Base-by-base conservation (phyloP, 2,329 filamentous ascomycete genomes). In the Ophiostoma quercus region DNA sequence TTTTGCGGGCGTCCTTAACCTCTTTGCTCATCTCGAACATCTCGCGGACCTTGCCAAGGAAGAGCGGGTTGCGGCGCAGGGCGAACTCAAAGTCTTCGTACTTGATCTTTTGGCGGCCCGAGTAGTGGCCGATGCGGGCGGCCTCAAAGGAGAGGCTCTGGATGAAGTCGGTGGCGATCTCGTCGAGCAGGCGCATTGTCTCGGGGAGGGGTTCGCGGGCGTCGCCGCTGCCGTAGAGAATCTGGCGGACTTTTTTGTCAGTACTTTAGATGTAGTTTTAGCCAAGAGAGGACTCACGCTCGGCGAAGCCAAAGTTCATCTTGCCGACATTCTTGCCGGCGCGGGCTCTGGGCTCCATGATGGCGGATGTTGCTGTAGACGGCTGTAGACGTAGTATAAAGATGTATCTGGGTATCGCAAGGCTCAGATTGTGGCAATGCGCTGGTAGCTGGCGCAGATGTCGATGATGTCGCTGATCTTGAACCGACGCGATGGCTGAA, bases 1-100 rank as follows among this genome's bases (percentile, higher is more conserved):
- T 87, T 81, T 94, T 93, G 72, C 93, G 84, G 68, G 92, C 90
- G 76, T 90, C 87, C 78, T 95, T 95, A 73, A 98, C 88, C 77
- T 93, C 89, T 77, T 89, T 89, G 75, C 96, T 92, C 84, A 94
- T 94, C 79, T 92, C 90, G 74, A 97, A 86, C 76, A 96, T 87
- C 81, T 97, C 93, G 77, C 92, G 88, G 69, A 98, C 93, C 76
- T 94, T 89, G 67, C 95, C 95, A 62, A 98, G 83, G 78, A 96
- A 96, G 71, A 87, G 84, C 9, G 91, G 89, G 76, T 98, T 96
- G 73, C 91, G 88, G 41, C 95, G 87, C 74, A 98, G 87, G 54
- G 93, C 92, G 80, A 96, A 99, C 77, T 96, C 93, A 81, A 99
- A 97, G 80, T 99, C 95, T 76, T 97, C 94, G 76, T 96, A 92